Evolutionary conservation across 1,284 basidiomycete genomes (phyloP).

Genomic region (Rhodotorula sp.): DNA sequence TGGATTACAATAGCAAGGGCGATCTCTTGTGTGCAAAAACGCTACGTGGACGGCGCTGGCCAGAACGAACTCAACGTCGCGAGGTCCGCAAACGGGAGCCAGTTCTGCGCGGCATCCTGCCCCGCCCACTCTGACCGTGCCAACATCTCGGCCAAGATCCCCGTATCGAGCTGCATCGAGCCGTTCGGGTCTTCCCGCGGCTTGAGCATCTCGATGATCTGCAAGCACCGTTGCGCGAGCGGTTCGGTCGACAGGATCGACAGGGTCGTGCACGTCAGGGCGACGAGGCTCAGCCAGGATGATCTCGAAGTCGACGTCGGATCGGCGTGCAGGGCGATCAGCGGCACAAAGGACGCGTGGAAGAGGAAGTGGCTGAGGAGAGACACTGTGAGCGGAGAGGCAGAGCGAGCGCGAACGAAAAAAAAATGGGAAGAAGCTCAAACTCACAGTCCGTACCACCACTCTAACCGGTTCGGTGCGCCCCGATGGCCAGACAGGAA

Average conservation of each 20-base stretch:
- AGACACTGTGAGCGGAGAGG: too few relatives aligned
- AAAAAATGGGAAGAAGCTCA: fast-evolving
- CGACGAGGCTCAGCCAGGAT: neutral
- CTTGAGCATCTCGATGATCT: slow-evolving; percentile 7
- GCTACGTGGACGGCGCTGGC: neutral
- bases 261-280: neutral
- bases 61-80: neutral
- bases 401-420: too few relatives aligned
- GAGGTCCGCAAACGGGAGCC: neutral
- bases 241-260: slow-evolving; percentile 1
- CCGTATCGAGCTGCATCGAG: neutral
- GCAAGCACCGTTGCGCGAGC: slow-evolving; percentile 1
- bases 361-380: slow-evolving; percentile 12
- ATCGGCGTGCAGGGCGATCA: slow-evolving; percentile 13
- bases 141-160: slow-evolving; percentile 1
- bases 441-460: slow-evolving; percentile 18
- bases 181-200: slow-evolving; percentile 1
- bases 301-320: slow-evolving; percentile 1
- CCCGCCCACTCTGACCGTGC: neutral
- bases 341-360: slow-evolving; percentile 9
- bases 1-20: too few relatives aligned
- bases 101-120: neutral
- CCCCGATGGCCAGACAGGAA: neutral
- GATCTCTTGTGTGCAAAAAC: neutral
- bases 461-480: slow-evolving; percentile 6